These are phyloP conservation scores for Closterium sp. DNA, from an alignment of 139 green algal species.

Conservation along the genomic window DNA sequence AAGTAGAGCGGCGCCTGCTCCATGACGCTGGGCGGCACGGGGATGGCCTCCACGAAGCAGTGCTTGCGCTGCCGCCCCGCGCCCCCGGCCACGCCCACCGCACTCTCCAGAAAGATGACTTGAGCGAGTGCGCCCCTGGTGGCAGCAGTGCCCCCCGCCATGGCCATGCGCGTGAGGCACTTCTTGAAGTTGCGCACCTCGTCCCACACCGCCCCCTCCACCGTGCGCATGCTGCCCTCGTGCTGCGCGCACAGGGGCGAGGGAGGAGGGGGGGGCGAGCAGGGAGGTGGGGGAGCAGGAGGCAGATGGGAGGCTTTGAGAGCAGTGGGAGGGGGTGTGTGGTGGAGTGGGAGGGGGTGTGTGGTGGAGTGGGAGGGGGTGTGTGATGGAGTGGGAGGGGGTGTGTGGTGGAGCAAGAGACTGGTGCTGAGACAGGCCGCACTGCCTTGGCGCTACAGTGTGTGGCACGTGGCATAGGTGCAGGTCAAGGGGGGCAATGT, in stretches of 20 bases:
- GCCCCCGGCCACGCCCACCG: conserved; percentile 66
- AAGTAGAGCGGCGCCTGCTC: conserved; percentile 65
- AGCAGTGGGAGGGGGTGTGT: not conserved
- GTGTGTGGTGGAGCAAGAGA: not conserved
- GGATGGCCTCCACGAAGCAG: conserved; percentile 81
- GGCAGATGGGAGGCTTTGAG: not conserved
- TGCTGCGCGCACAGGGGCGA: conserved; percentile 28
- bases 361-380: not conserved
- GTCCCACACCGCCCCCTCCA: conserved; percentile 78
- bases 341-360: not conserved
- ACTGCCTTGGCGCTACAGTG: too few relatives aligned
- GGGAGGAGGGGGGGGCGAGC: too few relatives aligned
- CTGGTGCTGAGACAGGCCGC: too few relatives aligned
- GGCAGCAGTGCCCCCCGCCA: conserved; percentile 66
- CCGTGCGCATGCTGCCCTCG: conserved; percentile 13
- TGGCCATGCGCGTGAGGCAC: conserved; percentile 80
- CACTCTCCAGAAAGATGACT: conserved; percentile 92
- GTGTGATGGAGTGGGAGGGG: not conserved
- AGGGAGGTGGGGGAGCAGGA: not conserved
- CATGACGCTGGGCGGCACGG: conserved; percentile 57
- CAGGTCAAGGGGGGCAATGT: too few relatives aligned
- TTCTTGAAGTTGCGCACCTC: conserved; percentile 99
- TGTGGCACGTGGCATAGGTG: too few relatives aligned
- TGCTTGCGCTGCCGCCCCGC: conserved; percentile 64
- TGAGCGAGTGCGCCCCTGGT: too few relatives aligned